These are phyloP conservation scores for Rhododendron ferrugineum DNA, from an alignment of 148 eudicot genomes.

Conservation along the genomic window DNA sequence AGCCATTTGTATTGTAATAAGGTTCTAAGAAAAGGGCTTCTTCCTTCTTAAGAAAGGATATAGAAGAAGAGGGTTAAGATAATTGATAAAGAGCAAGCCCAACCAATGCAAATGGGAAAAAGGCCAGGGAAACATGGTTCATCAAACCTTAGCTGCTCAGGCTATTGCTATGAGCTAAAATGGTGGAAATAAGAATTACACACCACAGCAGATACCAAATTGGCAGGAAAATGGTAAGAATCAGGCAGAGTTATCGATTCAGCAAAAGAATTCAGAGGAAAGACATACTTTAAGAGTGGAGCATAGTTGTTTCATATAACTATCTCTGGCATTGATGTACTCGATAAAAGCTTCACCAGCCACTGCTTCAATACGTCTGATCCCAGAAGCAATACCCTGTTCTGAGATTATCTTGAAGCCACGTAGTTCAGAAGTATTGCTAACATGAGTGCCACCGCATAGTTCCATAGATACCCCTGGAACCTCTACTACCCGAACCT, in stretches of 20 bases:
- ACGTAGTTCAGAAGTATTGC: constrained; percentile 81
- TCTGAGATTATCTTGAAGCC: constrained; percentile 95
- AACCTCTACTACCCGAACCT: constrained; percentile 98
- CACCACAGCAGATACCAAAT: not conserved
- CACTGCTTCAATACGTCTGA: constrained; percentile 97
- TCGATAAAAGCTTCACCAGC: constrained; percentile 97
- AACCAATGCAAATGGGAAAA: not conserved
- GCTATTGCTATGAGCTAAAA: not conserved
- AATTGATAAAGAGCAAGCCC: not conserved
- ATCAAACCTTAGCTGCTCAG: not conserved
- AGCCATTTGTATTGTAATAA: too few species aligned
- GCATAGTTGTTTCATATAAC: constrained; percentile 83
- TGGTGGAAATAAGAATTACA: not conserved
- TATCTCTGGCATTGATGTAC: constrained; percentile 68
- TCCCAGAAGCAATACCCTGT: constrained; percentile 93
- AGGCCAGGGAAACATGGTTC: not conserved
- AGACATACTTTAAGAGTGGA: constrained; percentile 80
- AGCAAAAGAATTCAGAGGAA: not conserved
- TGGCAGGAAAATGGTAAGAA: not conserved
- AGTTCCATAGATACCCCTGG: constrained; percentile 98
- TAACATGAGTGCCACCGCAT: constrained; percentile 97
- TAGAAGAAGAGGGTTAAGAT: too few species aligned
- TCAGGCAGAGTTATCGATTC: not conserved
- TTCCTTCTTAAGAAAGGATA: not conserved
- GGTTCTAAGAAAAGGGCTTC: not conserved